Evolutionary conservation across 2,329 filamentous ascomycete genomes (phyloP), one percentile per base, ranked within the genome.

Genomic region (Ophiostoma novo-ulmi): DNA sequence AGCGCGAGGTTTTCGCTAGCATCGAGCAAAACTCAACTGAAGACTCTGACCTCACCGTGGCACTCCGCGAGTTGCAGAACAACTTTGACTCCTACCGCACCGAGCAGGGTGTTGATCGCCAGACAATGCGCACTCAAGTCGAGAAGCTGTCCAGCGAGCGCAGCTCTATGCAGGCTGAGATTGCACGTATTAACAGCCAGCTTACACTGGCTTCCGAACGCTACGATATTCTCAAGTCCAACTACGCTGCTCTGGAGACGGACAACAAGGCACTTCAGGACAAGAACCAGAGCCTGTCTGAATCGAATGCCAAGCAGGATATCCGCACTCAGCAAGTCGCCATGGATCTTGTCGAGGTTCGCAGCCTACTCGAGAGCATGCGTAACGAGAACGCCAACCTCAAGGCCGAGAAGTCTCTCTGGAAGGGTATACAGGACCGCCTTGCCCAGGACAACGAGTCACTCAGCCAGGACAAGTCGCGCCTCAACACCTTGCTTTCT

Each of bases 351-450:
- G 89, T 98, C 11, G 95, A 97, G 78, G 89, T 91, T 5, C 91
- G 89, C 78, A 91, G 91, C 41, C 81, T 94, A 69, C 84, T 91
- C 3, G 94, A 99, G 77, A 94, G 93, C 76, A 87, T 97, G 79
- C 91, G 93, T 69, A 93, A 93, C 74, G 95, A 99, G 78, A 93
- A 90, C 70, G 90, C 93, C 20, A 97, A 98, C 77, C 86, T 97
- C 44, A 97, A 97, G 79, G 94, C 94, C 0, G 94, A 98, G 80
- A 97, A 97, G 81, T 91, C 93, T 52, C 84, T 99, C 11, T 97
- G 92, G 91, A 97, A 95, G 81, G 92, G 91, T 70, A 97, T 97
- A 44, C 94, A 98, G 78, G 90, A 91, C 73, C 89, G 96, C 69
- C 84, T 98, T 63, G 91, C 88, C 73, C 92, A 95, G 76, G 94